Conservation (phyloP, 331 rosid species). For the Cydonia oblonga region DNA sequence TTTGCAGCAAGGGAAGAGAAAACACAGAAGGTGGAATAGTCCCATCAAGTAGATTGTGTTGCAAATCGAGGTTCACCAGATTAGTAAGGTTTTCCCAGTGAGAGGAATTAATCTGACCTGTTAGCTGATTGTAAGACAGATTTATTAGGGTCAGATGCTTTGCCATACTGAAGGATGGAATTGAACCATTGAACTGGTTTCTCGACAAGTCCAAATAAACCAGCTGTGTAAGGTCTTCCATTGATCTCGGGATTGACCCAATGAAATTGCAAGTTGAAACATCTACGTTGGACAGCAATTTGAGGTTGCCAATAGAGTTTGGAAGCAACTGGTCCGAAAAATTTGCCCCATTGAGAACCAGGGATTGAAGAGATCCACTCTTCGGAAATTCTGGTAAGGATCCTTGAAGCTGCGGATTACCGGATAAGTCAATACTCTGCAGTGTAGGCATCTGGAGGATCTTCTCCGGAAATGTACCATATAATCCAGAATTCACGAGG, state of each 20-base stretch:
- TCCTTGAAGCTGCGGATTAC: conserved; percentile 9
- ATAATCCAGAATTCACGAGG: conserved; percentile 5
- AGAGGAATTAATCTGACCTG: conserved; percentile 8
- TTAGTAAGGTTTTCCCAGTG: conserved; percentile 9
- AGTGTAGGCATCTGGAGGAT: conserved; percentile 32
- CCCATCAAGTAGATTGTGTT: conserved; percentile 10
- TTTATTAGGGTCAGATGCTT: conserved; percentile 1
- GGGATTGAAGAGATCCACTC: conserved; percentile 7
- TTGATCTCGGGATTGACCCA: conserved; percentile 16
- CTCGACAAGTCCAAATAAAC: not conserved
- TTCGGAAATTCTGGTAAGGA: conserved; percentile 17
- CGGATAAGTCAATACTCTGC: not conserved
- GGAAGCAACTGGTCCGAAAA: conserved; percentile 10
- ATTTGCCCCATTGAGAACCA: not conserved
- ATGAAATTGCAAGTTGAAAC: conserved; percentile 1
- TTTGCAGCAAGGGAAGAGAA: conserved; percentile 12
- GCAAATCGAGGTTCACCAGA: conserved; percentile 15
- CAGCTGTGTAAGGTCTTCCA: not conserved
- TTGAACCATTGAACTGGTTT: conserved; percentile 19
- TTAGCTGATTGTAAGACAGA: conserved; percentile 15
- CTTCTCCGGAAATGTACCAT: conserved; percentile 32
- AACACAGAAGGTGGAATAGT: conserved; percentile 4
- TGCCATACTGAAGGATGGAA: conserved; percentile 26
- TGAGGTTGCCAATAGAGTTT: conserved; percentile 12
- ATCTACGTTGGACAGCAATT: not conserved